Evolutionary conservation across 116 monocot species (phyloP).

Genomic region (Papilionanthe hybrid): DNA sequence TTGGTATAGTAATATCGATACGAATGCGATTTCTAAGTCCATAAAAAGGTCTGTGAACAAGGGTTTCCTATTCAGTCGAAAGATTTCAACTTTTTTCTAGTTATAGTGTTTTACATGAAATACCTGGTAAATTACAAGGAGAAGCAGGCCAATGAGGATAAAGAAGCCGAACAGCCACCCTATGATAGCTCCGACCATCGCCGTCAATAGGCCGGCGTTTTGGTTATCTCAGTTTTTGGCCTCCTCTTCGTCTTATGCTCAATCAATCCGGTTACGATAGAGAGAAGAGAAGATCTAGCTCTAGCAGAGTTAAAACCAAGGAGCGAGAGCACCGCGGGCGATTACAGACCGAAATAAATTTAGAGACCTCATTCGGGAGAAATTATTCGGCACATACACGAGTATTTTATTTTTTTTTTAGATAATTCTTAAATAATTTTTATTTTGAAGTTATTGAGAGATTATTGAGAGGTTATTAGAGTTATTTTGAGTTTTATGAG

Average conservation of each 20-base stretch:
- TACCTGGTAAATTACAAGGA: slow-evolving; percentile 32
- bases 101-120: background rate
- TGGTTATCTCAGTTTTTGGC: background rate
- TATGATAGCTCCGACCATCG: slow-evolving; percentile 2
- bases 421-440: no score
- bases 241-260: background rate
- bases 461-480: no score
- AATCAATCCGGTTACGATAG: background rate
- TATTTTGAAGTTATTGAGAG: no score
- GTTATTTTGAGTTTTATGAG: no score
- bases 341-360: background rate
- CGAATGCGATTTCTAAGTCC: background rate
- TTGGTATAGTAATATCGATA: background rate
- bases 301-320: background rate
- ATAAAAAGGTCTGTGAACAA: background rate
- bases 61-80: background rate
- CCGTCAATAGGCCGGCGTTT: background rate
- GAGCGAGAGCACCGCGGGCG: background rate
- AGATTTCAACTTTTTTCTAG: background rate
- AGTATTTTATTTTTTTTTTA: no score
- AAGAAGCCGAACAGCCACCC: slow-evolving; percentile 31
- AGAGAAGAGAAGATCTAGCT: background rate
- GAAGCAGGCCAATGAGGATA: slow-evolving; percentile 48
- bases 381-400: no score
- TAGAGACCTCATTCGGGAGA: no score